Conservation (phyloP, 2,329 filamentous ascomycete species). For the Byssochlamys sp. region DNA sequence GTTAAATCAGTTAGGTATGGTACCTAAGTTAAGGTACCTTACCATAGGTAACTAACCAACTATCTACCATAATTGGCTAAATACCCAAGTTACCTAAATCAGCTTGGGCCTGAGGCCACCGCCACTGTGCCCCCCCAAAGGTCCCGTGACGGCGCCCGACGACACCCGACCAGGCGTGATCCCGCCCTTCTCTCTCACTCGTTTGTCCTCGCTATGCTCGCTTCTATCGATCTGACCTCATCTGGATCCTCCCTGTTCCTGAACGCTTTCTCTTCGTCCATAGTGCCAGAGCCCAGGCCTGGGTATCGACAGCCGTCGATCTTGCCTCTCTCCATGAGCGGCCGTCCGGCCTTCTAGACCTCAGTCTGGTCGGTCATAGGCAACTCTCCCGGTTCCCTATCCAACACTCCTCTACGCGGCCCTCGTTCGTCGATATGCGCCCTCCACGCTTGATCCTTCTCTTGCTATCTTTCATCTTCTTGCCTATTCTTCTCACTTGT, state of each 20-base stretch:
- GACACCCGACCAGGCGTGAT: neutral
- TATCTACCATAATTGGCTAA: neutral
- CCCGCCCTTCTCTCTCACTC: neutral
- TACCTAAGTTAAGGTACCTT: too few relatives aligned
- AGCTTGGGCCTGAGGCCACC: neutral
- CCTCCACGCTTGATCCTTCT: constrained; percentile 39
- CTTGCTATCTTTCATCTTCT: constrained; percentile 38
- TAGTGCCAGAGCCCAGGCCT: constrained; percentile 7
- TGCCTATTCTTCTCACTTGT: constrained; percentile 40
- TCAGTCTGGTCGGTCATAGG: constrained; percentile 26
- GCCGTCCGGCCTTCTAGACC: constrained; percentile 16
- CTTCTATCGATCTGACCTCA: neutral
- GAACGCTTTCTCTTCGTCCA: constrained; percentile 1
- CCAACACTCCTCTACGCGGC: neutral
- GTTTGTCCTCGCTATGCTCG: neutral
- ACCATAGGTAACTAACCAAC: too few relatives aligned
- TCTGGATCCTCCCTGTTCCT: neutral
- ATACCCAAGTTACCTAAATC: neutral
- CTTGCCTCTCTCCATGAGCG: constrained; percentile 24
- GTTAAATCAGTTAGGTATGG: too few relatives aligned
- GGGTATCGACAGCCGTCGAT: constrained; percentile 10
- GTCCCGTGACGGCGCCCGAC: neutral
- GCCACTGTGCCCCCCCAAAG: neutral
- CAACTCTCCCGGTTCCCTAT: constrained; percentile 2
- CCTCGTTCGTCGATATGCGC: constrained; percentile 30